phyloP scores from a whole-genome alignment of 2,329 filamentous ascomycete genomes.

The Chaetomiaceae sp. region DNA sequence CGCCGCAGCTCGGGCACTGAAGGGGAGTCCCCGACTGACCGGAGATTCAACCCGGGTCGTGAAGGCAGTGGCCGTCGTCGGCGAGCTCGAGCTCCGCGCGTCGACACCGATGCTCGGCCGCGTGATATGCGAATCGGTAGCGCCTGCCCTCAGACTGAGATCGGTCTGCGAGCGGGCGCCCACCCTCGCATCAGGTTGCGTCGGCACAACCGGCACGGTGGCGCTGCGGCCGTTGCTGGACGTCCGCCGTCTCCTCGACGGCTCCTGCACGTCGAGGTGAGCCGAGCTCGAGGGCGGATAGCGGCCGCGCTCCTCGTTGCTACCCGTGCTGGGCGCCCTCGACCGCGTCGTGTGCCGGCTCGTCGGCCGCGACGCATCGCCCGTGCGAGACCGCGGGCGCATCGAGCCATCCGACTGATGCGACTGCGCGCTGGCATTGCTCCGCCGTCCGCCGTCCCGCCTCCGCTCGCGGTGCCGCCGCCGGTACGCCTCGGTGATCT shows the following conservation, averaged over 20 bases:
- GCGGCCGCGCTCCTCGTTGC: conserved; percentile 42
- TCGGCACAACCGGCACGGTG: conserved; percentile 41
- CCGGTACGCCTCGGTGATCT: conserved; percentile 83
- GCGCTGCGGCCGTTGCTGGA: conserved; percentile 50
- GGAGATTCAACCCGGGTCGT: conserved; percentile 22
- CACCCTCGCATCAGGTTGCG: conserved; percentile 42
- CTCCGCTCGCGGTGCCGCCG: conserved; percentile 64
- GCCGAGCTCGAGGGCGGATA: conserved; percentile 45
- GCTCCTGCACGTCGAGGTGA: conserved; percentile 44
- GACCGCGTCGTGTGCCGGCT: conserved; percentile 38
- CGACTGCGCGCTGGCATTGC: conserved; percentile 35
- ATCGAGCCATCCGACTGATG: conserved; percentile 29
- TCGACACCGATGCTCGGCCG: conserved; percentile 37
- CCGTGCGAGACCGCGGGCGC: conserved; percentile 25
- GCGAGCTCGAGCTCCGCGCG: conserved; percentile 35
- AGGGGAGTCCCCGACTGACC: conserved; percentile 29
- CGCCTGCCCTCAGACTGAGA: conserved; percentile 41
- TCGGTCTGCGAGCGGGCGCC: conserved; percentile 59
- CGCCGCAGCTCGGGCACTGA: conserved; percentile 29
- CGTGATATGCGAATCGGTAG: conserved; percentile 31
- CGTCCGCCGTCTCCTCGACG: conserved; percentile 43
- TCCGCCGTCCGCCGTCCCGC: conserved; percentile 41
- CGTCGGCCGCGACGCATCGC: conserved; percentile 24
- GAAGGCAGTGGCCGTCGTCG: conserved; percentile 24
- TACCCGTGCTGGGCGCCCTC: conserved; percentile 40